These are phyloP conservation scores for Globisporangium mamillatum DNA, from an alignment of 352 stramenopile genomes.

Conservation along the genomic window DNA sequence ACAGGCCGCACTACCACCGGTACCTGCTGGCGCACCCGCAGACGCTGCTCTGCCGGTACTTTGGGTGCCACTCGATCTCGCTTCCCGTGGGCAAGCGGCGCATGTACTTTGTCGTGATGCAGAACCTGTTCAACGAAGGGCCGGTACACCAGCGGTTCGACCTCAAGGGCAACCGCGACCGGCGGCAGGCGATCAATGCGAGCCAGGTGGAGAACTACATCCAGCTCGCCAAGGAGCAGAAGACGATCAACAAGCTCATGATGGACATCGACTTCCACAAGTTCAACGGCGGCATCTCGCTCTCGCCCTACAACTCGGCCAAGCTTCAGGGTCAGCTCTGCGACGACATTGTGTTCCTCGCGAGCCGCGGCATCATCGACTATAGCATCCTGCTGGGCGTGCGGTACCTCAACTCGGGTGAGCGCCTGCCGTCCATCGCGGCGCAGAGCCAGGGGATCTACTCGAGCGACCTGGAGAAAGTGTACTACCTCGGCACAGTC, in stretches of 20 bases:
- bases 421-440: conserved; percentile 24
- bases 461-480: conserved; percentile 48
- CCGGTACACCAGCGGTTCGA: conserved; percentile 81
- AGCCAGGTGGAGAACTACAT: conserved; percentile 63
- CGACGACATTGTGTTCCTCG: conserved; percentile 81
- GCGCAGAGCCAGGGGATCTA: conserved; percentile 36
- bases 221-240: conserved; percentile 52
- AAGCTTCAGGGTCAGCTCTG: conserved; percentile 65
- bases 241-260: conserved; percentile 68
- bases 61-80: conserved; percentile 84
- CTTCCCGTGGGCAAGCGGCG: conserved; percentile 75
- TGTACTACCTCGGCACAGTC: conserved; percentile 79
- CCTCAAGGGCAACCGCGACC: conserved; percentile 79
- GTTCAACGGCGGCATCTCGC: conserved; percentile 54
- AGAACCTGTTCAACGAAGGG: conserved; percentile 81
- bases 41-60: conserved; percentile 78
- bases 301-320: conserved; percentile 42
- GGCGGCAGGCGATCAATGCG: conserved; percentile 62
- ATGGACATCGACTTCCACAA: conserved; percentile 88
- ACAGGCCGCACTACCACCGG: conserved; percentile 68
- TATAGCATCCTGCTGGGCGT: conserved; percentile 83
- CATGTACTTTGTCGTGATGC: conserved; percentile 90
- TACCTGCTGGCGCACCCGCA: conserved; percentile 74
- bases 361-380: conserved; percentile 80
- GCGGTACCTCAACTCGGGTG: conserved; percentile 34